These are phyloP conservation scores for Spergularia marina DNA, from an alignment of 148 eudicot genomes.

Conservation along the genomic window DNA sequence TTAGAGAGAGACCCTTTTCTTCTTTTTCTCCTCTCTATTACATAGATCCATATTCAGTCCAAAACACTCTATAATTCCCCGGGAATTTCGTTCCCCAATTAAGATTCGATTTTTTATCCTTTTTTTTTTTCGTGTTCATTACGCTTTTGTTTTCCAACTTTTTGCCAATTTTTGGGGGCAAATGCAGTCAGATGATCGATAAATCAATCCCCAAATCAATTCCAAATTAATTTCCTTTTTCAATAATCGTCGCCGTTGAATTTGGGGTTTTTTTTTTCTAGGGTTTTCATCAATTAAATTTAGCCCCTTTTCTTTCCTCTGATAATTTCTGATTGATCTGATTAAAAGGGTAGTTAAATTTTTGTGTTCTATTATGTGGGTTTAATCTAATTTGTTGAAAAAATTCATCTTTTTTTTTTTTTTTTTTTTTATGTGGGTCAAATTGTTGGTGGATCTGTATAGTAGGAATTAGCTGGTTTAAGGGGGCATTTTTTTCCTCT, in stretches of 20 bases:
- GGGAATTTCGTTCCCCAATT: conserved; percentile 2
- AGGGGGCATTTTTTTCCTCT: conserved; percentile 31
- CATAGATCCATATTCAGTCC: conserved; percentile 14
- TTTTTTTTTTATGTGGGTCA: conserved; percentile 4
- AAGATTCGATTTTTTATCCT: conserved; percentile 21
- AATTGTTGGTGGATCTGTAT: conserved; percentile 17
- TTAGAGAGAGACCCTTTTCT: neutral
- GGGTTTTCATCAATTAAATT: conserved; percentile 19
- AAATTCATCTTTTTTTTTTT: neutral
- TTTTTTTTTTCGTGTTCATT: neutral
- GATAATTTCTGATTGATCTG: conserved; percentile 24
- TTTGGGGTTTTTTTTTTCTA: conserved; percentile 11
- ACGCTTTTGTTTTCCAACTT: conserved; percentile 4
- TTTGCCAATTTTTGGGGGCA: conserved; percentile 19
- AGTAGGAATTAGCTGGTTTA: conserved; percentile 21
- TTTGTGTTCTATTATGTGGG: neutral
- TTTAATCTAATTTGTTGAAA: conserved; percentile 14
- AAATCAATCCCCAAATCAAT: too few relatives aligned
- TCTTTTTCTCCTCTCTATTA: neutral
- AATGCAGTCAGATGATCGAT: conserved; percentile 17
- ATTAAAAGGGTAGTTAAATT: conserved; percentile 15
- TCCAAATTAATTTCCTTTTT: neutral
- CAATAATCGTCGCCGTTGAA: conserved; percentile 9
- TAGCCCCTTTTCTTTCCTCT: conserved; percentile 2
- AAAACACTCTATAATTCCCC: conserved; percentile 1